Conservation (phyloP, 2,329 filamentous ascomycete species). For the Tolypocladium cylindrosporum region DNA sequence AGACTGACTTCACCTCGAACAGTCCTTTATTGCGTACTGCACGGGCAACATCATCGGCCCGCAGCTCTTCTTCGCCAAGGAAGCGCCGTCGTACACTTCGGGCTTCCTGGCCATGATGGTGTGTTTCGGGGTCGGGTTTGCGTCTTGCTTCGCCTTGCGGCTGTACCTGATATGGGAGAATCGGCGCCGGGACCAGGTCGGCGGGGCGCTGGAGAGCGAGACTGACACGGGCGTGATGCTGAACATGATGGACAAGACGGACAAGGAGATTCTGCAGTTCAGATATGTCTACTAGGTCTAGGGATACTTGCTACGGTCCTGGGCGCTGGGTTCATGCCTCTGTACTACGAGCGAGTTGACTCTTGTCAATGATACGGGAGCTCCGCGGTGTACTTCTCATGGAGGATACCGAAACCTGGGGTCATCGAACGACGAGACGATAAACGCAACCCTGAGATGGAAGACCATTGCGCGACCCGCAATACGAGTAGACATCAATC, state of each 20-base stretch:
- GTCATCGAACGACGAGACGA: too few relatives aligned
- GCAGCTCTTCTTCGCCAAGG: constrained; percentile 46
- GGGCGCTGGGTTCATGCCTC: too few relatives aligned
- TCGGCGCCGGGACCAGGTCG: constrained; percentile 33
- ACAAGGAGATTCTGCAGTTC: constrained; percentile 43
- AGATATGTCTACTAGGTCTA: not conserved
- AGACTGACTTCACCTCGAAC: not conserved
- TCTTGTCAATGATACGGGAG: too few relatives aligned
- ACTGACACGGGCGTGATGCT: constrained; percentile 5
- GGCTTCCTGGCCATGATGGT: constrained; percentile 52
- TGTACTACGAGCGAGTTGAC: too few relatives aligned
- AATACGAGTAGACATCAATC: too few relatives aligned
- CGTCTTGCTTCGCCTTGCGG: constrained; percentile 31
- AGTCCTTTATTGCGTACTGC: constrained; percentile 48
- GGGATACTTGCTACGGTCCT: too few relatives aligned
- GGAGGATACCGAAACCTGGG: too few relatives aligned
- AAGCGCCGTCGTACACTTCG: constrained; percentile 50
- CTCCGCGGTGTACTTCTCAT: too few relatives aligned
- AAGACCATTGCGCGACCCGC: too few relatives aligned
- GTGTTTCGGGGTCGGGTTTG: constrained; percentile 43
- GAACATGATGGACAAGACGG: constrained; percentile 36
- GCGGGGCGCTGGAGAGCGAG: not conserved
- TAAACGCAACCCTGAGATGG: too few relatives aligned
- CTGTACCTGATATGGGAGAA: constrained; percentile 43
- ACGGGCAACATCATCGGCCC: constrained; percentile 52